Conservation (phyloP, 1,284 basidiomycete genomes). For the Flammula alnicola region DNA sequence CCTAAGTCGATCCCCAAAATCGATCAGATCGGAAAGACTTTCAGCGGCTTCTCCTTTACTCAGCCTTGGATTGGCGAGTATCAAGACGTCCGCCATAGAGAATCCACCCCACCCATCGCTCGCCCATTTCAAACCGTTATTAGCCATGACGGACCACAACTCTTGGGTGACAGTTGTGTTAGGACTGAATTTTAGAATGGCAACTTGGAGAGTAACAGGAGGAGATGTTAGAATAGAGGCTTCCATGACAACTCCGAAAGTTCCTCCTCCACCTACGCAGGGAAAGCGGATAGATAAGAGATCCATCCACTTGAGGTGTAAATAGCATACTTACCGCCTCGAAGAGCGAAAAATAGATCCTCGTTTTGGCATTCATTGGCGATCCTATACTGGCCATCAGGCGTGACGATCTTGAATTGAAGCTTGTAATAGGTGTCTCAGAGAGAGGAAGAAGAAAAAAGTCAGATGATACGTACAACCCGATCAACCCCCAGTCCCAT, state of each 20-base stretch:
- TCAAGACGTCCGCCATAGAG: slow-evolving; percentile 37
- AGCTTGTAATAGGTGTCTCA: slow-evolving; percentile 30
- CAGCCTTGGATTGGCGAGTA: slow-evolving; percentile 37
- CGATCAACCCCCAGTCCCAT: slow-evolving; percentile 46
- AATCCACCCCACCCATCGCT: slow-evolving; percentile 60
- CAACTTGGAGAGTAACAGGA: slow-evolving; percentile 21
- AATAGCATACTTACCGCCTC: slow-evolving; percentile 30
- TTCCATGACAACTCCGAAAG: slow-evolving; percentile 28
- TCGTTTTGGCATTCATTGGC: slow-evolving; percentile 45
- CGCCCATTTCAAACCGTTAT: slow-evolving; percentile 29
- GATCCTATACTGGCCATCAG: slow-evolving; percentile 38
- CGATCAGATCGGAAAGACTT: slow-evolving; percentile 44
- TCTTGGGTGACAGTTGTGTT: slow-evolving; percentile 20
- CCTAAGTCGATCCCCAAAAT: slow-evolving; percentile 37
- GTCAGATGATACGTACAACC: slow-evolving; percentile 31
- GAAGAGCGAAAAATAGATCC: slow-evolving; percentile 48
- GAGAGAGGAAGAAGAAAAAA: background rate
- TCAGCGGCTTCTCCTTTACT: slow-evolving; percentile 33
- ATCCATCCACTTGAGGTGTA: background rate
- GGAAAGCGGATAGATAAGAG: background rate
- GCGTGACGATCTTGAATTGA: slow-evolving; percentile 45
- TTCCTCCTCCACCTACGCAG: slow-evolving; percentile 27
- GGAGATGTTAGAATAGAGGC: slow-evolving; percentile 29
- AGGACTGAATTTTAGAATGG: slow-evolving; percentile 23
- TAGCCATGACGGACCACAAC: slow-evolving; percentile 29